Evolutionary conservation across 352 stramenopile species (phyloP), one percentile per base, ranked within the genome.

Genomic region (Pythium biforme): DNA sequence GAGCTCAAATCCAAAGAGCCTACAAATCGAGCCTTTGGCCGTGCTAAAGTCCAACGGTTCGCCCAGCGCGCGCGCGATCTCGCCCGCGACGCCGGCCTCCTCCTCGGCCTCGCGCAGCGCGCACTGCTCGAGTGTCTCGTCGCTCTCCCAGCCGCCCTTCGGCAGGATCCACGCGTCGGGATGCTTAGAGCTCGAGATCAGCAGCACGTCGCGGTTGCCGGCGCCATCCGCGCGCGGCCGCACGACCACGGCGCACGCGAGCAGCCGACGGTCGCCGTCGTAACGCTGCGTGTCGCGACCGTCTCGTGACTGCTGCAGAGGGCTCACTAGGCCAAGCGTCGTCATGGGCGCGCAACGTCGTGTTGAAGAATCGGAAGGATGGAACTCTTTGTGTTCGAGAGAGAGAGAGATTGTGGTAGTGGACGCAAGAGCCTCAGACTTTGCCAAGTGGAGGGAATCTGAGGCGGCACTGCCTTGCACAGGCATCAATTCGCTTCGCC

Each of bases 91-190:
- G 26, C 96, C 96, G 3, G 81, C 92, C 72, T 99, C 96, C 72
- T 99, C 96, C 57, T 96, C 95, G 9, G 86, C 93, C 70, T 99
- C 96, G 8, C 96, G 81, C 43, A 92, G 70, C 6, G 93, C 96
- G 61, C 90, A 94, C 59, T 98, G 86, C 56, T 90, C 75, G n/a
- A 88, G 73, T 0, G 82, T 89, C 69, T 99, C 96, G 63, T 99
- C 96, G 22, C 50, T 80, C 70, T 99, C 96, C 96, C 96, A 99
- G 1, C 95, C 96, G 41, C 96, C 96, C 69, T 99, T 99, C n/a
- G 96, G 96, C 9, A 99, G 67, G 49, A 98, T 98, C 95, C 95
- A 99, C 59, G 96, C 87, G 33, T 78, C 69, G 26, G 62, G 52
- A 47, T 86, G 72, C 67, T 98, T 98, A 64, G 89, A 88, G 64